Conservation (phyloP, 495 filamentous ascomycete genomes). For the Aspergillus nidulans region DNA sequence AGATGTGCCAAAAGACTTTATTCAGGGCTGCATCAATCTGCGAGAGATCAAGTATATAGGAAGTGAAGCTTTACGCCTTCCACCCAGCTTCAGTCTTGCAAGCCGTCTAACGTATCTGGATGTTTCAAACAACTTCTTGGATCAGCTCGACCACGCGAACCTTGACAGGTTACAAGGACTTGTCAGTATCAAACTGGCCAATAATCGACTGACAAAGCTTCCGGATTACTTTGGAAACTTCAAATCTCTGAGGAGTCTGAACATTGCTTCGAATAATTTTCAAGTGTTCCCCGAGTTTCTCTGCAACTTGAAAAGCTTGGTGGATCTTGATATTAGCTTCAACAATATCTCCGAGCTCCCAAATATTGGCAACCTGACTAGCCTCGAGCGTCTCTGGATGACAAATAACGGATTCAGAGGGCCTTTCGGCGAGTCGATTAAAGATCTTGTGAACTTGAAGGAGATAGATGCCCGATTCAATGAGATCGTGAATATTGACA, state of each 20-base stretch:
- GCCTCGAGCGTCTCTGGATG: slow-evolving; percentile 84
- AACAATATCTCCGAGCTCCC: slow-evolving; percentile 78
- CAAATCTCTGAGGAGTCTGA: slow-evolving; percentile 70
- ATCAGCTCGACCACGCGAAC: slow-evolving; percentile 78
- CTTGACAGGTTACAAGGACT: slow-evolving; percentile 68
- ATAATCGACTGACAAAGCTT: slow-evolving; percentile 76
- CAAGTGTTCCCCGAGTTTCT: slow-evolving; percentile 79
- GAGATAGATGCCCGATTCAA: slow-evolving; percentile 96
- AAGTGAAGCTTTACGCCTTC: slow-evolving; percentile 86
- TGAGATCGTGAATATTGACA: slow-evolving; percentile 75
- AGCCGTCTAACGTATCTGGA: slow-evolving; percentile 81
- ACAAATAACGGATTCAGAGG: slow-evolving; percentile 88
- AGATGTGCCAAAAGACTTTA: slow-evolving; percentile 93
- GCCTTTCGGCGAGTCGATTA: slow-evolving; percentile 64
- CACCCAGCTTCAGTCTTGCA: slow-evolving; percentile 77
- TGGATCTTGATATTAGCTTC: slow-evolving; percentile 96
- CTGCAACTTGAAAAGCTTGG: slow-evolving; percentile 72
- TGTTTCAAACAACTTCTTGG: slow-evolving; percentile 88
- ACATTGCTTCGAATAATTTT: slow-evolving; percentile 88
- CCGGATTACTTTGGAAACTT: slow-evolving; percentile 80
- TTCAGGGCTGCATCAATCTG: slow-evolving; percentile 84
- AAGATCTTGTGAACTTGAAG: slow-evolving; percentile 67
- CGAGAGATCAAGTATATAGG: slow-evolving; percentile 92
- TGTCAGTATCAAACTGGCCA: slow-evolving; percentile 85
- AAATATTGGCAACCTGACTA: slow-evolving; percentile 69